phyloP scores from a whole-genome alignment of 1,139 yeast species.

The Geotrichum carabidarum region DNA sequence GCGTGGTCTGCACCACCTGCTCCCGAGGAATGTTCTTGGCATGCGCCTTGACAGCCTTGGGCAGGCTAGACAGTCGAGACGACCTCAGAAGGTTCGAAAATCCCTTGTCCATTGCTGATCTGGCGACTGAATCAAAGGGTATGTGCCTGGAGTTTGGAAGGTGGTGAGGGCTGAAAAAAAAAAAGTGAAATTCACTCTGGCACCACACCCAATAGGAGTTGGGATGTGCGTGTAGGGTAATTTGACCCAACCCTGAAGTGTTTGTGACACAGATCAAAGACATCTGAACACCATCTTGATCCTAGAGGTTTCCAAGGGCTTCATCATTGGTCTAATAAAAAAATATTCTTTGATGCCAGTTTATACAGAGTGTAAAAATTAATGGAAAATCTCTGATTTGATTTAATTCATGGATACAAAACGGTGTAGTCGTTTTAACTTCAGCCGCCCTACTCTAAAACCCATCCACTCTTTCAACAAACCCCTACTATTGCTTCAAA shows the following conservation, averaged over 20 bases:
- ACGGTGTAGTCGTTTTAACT: too few species aligned
- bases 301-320: background rate
- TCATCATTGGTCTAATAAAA: background rate
- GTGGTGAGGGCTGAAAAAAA: conserved; percentile 4
- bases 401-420: too few species aligned
- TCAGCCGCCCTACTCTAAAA: too few species aligned
- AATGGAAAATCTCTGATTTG: too few species aligned
- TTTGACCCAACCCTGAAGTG: background rate
- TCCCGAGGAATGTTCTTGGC: conserved; percentile 43
- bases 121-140: background rate
- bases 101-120: conserved; percentile 11
- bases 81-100: conserved; percentile 28
- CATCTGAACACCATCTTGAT: too few species aligned
- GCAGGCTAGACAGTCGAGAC: conserved; percentile 30
- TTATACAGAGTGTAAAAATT: too few species aligned
- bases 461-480: too few species aligned
- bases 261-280: conserved; percentile 4
- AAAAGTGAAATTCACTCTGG: background rate
- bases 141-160: background rate
- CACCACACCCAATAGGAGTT: conserved; percentile 4
- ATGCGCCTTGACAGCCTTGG: conserved; percentile 23
- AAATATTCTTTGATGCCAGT: too few species aligned
- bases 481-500: background rate
- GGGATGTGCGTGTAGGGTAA: background rate
- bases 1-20: conserved; percentile 55